These are phyloP conservation scores for Chlorella sorokiniana DNA, from an alignment of 139 green algal genomes.

Conservation along the genomic window DNA sequence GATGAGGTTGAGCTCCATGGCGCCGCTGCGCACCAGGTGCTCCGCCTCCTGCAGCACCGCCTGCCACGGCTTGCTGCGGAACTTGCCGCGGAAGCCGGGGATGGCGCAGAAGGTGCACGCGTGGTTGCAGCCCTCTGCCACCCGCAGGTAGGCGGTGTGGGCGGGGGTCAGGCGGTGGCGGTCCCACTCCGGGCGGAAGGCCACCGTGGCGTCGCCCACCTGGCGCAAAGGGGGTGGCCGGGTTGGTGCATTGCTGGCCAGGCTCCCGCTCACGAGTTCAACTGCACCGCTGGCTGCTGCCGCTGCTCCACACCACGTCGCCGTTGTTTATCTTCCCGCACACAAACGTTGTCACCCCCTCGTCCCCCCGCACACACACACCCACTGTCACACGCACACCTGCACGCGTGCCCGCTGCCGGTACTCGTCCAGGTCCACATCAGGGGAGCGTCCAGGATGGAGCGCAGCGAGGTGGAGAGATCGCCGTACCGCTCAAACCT, in stretches of 20 bases:
- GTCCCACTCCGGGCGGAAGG: constrained; percentile 81
- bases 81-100: constrained; percentile 67
- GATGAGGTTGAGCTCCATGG: constrained; percentile 89
- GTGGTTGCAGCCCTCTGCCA: constrained; percentile 93
- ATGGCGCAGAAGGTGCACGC: constrained; percentile 94
- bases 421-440: constrained; percentile 48
- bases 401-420: constrained; percentile 35
- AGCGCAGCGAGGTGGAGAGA: constrained; percentile 55
- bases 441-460: constrained; percentile 48
- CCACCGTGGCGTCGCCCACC: constrained; percentile 81
- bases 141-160: constrained; percentile 88
- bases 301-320: too few relatives aligned
- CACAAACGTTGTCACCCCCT: background rate
- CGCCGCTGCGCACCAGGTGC: constrained; percentile 70
- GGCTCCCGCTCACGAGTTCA: too few relatives aligned
- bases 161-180: constrained; percentile 75
- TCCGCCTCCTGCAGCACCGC: constrained; percentile 75
- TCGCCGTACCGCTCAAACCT: constrained; percentile 75
- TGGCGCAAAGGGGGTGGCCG: constrained; percentile 37
- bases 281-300: background rate
- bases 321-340: too few relatives aligned
- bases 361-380: background rate
- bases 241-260: too few relatives aligned
- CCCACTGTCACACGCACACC: background rate
- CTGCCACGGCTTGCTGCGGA: constrained; percentile 52